Conservation (phyloP, 2,329 filamentous ascomycete genomes). For the Calonectria pauciramosa region DNA sequence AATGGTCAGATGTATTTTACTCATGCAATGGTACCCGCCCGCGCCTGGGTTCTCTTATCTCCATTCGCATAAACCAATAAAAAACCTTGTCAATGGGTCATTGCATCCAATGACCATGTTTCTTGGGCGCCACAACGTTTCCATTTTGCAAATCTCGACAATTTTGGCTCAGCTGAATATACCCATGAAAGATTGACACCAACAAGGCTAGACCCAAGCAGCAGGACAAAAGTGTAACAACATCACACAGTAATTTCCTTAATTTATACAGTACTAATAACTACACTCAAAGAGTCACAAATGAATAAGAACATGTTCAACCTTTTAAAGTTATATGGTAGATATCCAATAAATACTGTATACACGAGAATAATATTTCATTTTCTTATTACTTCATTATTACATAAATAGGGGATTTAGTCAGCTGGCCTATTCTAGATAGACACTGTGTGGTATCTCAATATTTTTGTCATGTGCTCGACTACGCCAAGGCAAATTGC, state of each 20-base stretch:
- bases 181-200: not conserved
- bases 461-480: not conserved
- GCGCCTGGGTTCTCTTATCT: not conserved
- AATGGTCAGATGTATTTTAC: not conserved
- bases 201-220: not conserved
- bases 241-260: not conserved
- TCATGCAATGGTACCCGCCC: not conserved
- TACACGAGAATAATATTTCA: no score
- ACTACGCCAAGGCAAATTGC: not conserved
- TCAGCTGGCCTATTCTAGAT: not conserved
- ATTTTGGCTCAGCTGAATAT: not conserved
- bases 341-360: no score
- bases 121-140: not conserved
- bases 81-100: not conserved
- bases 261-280: not conserved
- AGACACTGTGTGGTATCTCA: not conserved
- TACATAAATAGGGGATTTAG: accelerated
- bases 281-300: no score
- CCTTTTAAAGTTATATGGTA: no score
- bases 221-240: not conserved
- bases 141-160: not conserved
- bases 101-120: not conserved
- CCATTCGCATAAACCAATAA: not conserved
- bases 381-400: no score
- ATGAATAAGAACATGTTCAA: no score